Conservation (phyloP, 208 protist species). For the Wallacemonas rigidus region DNA sequence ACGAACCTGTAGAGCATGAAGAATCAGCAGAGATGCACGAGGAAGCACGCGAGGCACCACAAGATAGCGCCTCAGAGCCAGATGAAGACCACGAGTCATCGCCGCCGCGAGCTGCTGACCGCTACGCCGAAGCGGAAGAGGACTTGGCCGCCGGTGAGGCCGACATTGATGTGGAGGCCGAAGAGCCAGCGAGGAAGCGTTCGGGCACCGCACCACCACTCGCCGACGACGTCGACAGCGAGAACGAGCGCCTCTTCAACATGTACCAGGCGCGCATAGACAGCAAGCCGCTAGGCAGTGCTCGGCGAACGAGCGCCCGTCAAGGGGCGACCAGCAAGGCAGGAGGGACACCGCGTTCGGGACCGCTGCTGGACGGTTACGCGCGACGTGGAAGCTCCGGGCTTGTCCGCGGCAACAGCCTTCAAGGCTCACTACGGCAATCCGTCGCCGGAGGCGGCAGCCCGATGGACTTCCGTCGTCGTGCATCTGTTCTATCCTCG, state of each 20-base stretch:
- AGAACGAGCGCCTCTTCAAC: conserved; percentile 21
- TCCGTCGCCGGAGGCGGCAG: conserved; percentile 15
- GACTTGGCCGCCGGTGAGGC: not conserved
- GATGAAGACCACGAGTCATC: conserved; percentile 5
- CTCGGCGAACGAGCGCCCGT: not conserved
- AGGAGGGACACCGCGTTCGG: not conserved
- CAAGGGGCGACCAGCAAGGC: not conserved
- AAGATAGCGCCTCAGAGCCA: conserved; percentile 14
- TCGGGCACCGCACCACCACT: not conserved
- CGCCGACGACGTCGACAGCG: not conserved
- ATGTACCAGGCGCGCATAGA: conserved; percentile 13
- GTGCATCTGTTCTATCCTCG: conserved; percentile 40
- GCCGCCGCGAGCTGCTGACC: conserved; percentile 1
- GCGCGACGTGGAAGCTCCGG: conserved; percentile 7
- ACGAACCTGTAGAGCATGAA: not conserved
- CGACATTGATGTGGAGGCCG: not conserved
- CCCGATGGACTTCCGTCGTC: conserved; percentile 23
- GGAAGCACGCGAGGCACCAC: not conserved
- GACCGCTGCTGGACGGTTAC: not conserved
- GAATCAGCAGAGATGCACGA: not conserved
- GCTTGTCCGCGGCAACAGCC: conserved; percentile 8
- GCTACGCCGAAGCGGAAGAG: not conserved
- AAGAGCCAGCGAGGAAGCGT: not conserved
- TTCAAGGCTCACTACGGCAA: not conserved
- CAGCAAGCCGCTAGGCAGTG: conserved; percentile 14